Conservation (phyloP, 495 filamentous ascomycete genomes). For the Penicillium macrosclerotiorum region DNA sequence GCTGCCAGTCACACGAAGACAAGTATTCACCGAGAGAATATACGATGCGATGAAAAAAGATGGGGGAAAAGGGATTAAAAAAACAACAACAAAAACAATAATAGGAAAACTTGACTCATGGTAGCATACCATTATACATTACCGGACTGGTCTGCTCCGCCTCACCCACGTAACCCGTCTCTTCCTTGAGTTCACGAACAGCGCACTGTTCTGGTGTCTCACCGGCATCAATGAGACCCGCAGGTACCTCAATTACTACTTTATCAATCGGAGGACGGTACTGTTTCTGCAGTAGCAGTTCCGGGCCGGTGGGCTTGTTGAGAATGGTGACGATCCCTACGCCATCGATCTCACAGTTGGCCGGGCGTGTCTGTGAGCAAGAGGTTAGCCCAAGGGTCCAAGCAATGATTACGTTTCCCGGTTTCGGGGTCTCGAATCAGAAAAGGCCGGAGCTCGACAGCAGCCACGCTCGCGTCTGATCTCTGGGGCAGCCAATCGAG, state of each 20-base stretch:
- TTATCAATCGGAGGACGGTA: conserved; percentile 82
- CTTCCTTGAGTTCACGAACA: conserved; percentile 86
- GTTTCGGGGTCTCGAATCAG: too few relatives aligned
- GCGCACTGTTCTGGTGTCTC: conserved; percentile 79
- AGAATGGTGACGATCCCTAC: conserved; percentile 90
- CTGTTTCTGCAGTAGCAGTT: conserved; percentile 83
- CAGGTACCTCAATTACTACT: conserved; percentile 78
- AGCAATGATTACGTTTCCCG: too few relatives aligned
- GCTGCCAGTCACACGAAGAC: background rate
- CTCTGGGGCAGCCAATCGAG: conserved; percentile 2
- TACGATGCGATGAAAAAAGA: too few relatives aligned
- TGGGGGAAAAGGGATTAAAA: too few relatives aligned
- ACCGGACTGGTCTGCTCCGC: conserved; percentile 41
- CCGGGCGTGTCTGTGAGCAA: conserved; percentile 56
- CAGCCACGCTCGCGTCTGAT: background rate
- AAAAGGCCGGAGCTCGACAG: too few relatives aligned
- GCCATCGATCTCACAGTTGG: conserved; percentile 72
- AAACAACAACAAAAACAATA: background rate
- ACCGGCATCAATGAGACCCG: conserved; percentile 78
- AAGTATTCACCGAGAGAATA: background rate
- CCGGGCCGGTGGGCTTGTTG: conserved; percentile 65
- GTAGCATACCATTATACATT: conserved; percentile 27
- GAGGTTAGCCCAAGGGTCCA: conserved; percentile 4
- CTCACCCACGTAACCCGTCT: conserved; percentile 84
- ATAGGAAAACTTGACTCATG: background rate